Base-by-base conservation (phyloP, 2,329 filamentous ascomycete species). In the Coniochaeta sp. region DNA sequence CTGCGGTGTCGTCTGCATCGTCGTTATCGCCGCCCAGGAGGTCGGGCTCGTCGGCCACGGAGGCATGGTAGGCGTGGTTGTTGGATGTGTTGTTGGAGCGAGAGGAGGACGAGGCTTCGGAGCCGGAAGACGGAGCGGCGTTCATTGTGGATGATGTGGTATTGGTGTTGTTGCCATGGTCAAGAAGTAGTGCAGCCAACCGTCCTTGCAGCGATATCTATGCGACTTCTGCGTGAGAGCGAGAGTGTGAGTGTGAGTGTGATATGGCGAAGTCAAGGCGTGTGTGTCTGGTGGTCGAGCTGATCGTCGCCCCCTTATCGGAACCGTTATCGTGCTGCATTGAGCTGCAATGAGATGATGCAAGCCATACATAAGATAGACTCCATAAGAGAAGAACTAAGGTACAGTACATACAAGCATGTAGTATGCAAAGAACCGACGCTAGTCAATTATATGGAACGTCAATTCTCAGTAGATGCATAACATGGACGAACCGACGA, bases 31-130 rank as follows among this genome's bases (percentile, higher is more conserved):
- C 68, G 63, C 71, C 71, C 43, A 79, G 70, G 54, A 76, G 70
- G 67, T 79, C 76, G 64, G 79, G 70, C 60, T 85, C 77, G 70
- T 83, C 80, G 65, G 73, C 73, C 65, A 75, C 71, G 11, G 54
- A 57, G 64, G 77, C 76, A 59, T 59, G 63, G 60, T 57, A 63
- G 62, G 58, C 62, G 62, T 57, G 64, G 63, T 47, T 47, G 38
- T 60, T 69, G 60, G 65, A 61, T 31, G 65, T 64, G 52, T 62
- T 64, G 52, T 62, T 60, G 16, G 70, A 67, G 50, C 69, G 68
- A 63, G 68, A 64, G 43, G 64, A 67, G 57, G 68, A 73, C 17
- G 75, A 75, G 61, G 73, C 70, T 55, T 43, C 61, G 56, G 55
- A 38, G 57, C 58, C 59, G 57, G 59, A 54, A 9, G 56, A 33